These are phyloP conservation scores for Cucumis melo DNA, from an alignment of 306 rosid genomes.

Conservation along the genomic window DNA sequence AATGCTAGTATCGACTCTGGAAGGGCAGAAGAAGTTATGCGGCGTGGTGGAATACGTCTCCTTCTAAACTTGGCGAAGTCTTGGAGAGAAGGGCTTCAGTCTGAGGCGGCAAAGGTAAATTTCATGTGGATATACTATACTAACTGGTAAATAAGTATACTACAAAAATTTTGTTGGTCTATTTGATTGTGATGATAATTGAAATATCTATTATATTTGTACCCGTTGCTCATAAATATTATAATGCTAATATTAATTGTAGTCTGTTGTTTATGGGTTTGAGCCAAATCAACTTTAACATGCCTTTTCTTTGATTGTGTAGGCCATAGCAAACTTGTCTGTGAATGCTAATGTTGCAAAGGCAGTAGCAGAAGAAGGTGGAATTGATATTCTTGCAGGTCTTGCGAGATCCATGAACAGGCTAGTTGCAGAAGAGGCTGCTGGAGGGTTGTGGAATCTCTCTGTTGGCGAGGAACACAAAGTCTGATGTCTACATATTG, in stretches of 20 bases:
- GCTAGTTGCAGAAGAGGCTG: constrained; percentile 99
- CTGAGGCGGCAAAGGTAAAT: constrained; percentile 94
- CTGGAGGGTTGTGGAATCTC: constrained; percentile 99
- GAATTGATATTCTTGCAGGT: constrained; percentile 87
- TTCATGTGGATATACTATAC: background rate
- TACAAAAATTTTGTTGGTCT: background rate
- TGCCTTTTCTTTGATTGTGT: constrained; percentile 3
- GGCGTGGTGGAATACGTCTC: constrained; percentile 89
- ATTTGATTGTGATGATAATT: background rate
- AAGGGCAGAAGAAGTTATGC: constrained; percentile 98
- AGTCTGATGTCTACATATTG: constrained; percentile 31
- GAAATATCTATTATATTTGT: background rate
- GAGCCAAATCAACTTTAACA: background rate
- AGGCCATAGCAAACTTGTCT: constrained; percentile 99
- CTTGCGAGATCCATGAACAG: constrained; percentile 97
- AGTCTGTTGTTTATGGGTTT: constrained; percentile 2
- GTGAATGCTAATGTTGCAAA: constrained; percentile 94
- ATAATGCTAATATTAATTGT: background rate
- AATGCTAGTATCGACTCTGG: constrained; percentile 85
- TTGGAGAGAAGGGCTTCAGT: constrained; percentile 96
- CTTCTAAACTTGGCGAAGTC: constrained; percentile 86
- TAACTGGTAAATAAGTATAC: background rate
- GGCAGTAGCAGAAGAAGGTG: constrained; percentile 99
- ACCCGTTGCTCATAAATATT: background rate
- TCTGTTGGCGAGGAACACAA: constrained; percentile 99